phyloP scores from a whole-genome alignment of 1,139 yeast species.

The Scheffersomyces lignicola region DNA sequence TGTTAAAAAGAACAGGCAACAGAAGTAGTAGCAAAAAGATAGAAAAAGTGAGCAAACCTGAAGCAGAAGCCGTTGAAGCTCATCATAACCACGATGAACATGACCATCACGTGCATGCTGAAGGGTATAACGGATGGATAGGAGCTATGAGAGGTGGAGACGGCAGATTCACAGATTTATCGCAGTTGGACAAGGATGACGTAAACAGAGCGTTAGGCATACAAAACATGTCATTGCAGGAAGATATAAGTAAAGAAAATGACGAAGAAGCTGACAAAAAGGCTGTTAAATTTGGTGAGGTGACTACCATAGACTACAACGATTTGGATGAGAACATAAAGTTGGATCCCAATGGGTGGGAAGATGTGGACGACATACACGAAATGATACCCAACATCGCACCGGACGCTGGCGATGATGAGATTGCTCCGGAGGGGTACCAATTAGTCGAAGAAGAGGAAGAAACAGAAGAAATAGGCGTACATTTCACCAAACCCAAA shows the following conservation, averaged over 20 bases:
- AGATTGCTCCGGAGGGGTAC: slow-evolving; percentile 44
- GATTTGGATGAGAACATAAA: slow-evolving; percentile 27
- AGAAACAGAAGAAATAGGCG: slow-evolving; percentile 23
- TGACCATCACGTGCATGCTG: slow-evolving; percentile 49
- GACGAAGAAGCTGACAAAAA: slow-evolving; percentile 19
- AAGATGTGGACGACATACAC: slow-evolving; percentile 37
- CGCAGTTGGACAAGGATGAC: slow-evolving; percentile 38
- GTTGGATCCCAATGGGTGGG: slow-evolving; percentile 44
- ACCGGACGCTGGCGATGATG: slow-evolving; percentile 14
- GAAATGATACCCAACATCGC: slow-evolving; percentile 24
- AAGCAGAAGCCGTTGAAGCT: no score
- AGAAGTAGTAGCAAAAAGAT: slow-evolving; percentile 22
- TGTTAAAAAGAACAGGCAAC: slow-evolving; percentile 44
- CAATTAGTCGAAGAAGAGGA: slow-evolving; percentile 34
- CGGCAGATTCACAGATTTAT: slow-evolving; percentile 30
- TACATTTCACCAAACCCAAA: slow-evolving; percentile 55
- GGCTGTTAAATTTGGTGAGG: slow-evolving; percentile 16
- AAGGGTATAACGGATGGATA: slow-evolving; percentile 72
- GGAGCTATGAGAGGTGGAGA: slow-evolving; percentile 55
- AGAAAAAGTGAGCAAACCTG: slow-evolving; percentile 11
- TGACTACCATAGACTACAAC: slow-evolving; percentile 42
- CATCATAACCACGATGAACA: slow-evolving; percentile 15
- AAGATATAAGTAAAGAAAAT: slow-evolving; percentile 8
- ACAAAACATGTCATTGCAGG: slow-evolving; percentile 12
- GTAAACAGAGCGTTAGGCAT: slow-evolving; percentile 43